Base-by-base conservation (phyloP, 371 early-diverging fungal species). In the Rhizomucor pusillus region DNA sequence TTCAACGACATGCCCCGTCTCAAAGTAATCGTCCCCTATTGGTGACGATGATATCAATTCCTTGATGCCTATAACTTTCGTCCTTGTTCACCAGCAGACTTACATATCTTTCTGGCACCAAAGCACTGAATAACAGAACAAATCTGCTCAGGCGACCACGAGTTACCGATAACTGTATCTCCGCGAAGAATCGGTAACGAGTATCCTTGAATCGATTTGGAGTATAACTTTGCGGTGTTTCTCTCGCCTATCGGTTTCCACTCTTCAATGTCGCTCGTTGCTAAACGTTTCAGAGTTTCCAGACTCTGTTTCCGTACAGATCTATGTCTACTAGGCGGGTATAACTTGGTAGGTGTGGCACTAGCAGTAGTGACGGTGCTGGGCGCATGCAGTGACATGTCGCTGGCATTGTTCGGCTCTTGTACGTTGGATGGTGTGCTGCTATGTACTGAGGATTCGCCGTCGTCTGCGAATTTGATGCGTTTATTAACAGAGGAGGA, bases 1-100 rank as follows among this genome's bases (percentile, higher is more conserved):
- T 58, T 84, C 81, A 1, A 79, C 70, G 2, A 77, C 55, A 16
- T 72, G 66, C 19, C 82, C 74, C 24, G 67, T 67, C 39, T 82
- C 82, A 47, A 79, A 79, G 12, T 77, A 58, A 12, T 80, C 80
- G 49, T 84, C 85, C 85, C 85, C 75, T 47, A 40, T 47, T 13
- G 12, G 20, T 25, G 2, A 2, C 1, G 4, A 36, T n/a, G 11
- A 22, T 11, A 18, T n/a, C 20, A 18, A n/a, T 16, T 20, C 10
- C 13, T 11, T 49, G 19, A 12, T 12, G 18, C 23, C n/a, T 37
- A 13, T 16, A 23, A 4, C 22, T 50, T 11, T 52, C 18, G 29
- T 40, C 33, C 14, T 48, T 19, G 19, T 22, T 11, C 5, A 41
- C 5, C 14, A 14, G 14, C 5, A 41, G 12, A 62, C 62, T 60